A percentile compares a stretch with the other conserved stretches of the same genome.
phyloP scores from a whole-genome alignment of 495 filamentous ascomycete species.

The Penicillium desertorum region DNA sequence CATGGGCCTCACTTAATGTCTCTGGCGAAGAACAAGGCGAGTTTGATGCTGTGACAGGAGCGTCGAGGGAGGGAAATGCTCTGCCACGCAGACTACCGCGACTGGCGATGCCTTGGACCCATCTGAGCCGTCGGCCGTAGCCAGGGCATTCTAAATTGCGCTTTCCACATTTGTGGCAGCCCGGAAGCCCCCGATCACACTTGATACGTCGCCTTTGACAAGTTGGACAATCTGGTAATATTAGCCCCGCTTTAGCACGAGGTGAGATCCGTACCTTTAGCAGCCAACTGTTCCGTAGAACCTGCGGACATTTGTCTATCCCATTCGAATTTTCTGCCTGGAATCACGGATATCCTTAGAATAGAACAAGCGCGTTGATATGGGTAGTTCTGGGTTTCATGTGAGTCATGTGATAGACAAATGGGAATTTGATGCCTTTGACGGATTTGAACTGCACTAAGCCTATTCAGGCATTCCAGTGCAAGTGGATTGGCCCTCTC shows the following conservation, averaged over 20 bases:
- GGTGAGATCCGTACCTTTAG: constrained; percentile 18
- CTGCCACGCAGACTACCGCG: constrained; percentile 35
- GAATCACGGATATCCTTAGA: not conserved
- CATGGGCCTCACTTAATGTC: not conserved
- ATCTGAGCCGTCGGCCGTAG: constrained; percentile 43
- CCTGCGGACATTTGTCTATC: constrained; percentile 19
- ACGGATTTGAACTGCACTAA: not conserved
- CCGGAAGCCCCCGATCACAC: constrained; percentile 41
- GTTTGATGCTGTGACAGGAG: not conserved
- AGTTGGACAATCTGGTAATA: constrained; percentile 36
- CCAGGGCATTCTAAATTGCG: constrained; percentile 49
- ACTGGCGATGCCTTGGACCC: constrained; percentile 35
- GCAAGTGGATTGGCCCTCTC: not conserved
- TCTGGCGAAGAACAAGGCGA: not conserved
- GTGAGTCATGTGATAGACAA: not conserved
- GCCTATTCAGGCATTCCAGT: not conserved
- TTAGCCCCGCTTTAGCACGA: not conserved
- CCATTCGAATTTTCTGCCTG: constrained; percentile 2
- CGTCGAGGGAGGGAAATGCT: constrained; percentile 13
- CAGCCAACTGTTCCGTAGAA: constrained; percentile 14
- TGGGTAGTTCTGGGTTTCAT: not conserved
- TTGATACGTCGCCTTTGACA: constrained; percentile 53
- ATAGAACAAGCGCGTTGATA: not conserved
- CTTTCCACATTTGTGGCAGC: constrained; percentile 30
- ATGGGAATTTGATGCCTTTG: not conserved